Conservation (phyloP, 768 basidiomycete genomes). For the Tulasnella sp. region DNA sequence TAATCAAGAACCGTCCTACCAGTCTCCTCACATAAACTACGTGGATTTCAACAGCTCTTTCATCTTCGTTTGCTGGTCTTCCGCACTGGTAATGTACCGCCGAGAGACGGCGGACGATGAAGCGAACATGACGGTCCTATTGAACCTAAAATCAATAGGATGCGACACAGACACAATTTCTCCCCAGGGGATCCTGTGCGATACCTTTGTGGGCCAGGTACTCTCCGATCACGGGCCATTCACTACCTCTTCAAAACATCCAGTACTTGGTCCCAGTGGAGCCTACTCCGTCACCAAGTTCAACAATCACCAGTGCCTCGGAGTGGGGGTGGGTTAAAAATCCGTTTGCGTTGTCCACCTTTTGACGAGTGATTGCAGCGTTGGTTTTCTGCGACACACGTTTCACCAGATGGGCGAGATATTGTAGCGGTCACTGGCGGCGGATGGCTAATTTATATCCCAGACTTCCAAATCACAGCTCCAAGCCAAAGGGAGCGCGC, state of each 20-base stretch:
- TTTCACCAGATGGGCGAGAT: constrained; percentile 46
- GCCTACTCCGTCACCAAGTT: neutral
- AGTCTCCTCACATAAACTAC: constrained; percentile 51
- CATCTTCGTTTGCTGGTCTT: constrained; percentile 33
- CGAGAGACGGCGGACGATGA: neutral
- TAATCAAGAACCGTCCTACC: neutral
- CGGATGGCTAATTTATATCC: neutral
- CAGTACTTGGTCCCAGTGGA: neutral
- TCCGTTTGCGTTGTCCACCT: neutral
- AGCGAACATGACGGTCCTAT: neutral
- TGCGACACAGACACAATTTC: neutral
- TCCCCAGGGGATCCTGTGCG: neutral
- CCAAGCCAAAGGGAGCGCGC: neutral
- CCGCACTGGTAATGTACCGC: constrained; percentile 17
- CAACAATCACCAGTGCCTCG: neutral
- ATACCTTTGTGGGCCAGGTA: neutral
- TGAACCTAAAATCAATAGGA: neutral
- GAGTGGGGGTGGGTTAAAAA: neutral
- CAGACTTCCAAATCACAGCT: neutral
- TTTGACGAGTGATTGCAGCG: too few species aligned
- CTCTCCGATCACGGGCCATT: neutral
- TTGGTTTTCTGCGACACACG: constrained; percentile 43
- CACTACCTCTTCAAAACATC: neutral
- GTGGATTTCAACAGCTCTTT: constrained; percentile 65
- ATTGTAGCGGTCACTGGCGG: constrained; percentile 42